Conservation (phyloP, 2,329 filamentous ascomycete species). For the Akanthomyces lecanii region DNA sequence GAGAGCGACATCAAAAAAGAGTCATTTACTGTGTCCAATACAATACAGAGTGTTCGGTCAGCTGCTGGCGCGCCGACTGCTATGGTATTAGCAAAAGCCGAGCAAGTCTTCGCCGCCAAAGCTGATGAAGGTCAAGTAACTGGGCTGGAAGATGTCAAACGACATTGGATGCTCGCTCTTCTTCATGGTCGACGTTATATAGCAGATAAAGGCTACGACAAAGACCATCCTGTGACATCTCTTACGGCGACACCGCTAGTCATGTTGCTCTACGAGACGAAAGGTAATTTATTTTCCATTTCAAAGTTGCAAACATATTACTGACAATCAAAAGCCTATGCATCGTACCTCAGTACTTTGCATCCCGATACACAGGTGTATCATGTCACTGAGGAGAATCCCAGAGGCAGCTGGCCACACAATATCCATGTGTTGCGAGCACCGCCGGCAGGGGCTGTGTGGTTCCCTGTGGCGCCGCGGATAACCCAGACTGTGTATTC, state of each 20-base stretch:
- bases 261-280: constrained; percentile 12
- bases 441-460: constrained; percentile 33
- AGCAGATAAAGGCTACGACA: not conserved
- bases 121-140: constrained; percentile 44
- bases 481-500: constrained; percentile 49
- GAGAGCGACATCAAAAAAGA: not conserved
- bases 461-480: constrained; percentile 36
- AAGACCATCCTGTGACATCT: not conserved
- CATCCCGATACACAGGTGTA: constrained; percentile 39
- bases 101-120: constrained; percentile 10
- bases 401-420: constrained; percentile 23
- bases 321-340: constrained; percentile 22
- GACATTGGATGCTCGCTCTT: constrained; percentile 58
- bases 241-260: not conserved
- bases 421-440: constrained; percentile 34
- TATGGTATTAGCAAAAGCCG: constrained; percentile 19
- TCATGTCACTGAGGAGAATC: constrained; percentile 40
- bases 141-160: constrained; percentile 51
- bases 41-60: constrained; percentile 5
- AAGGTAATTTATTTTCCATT: constrained; percentile 1
- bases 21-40: not conserved
- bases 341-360: constrained; percentile 45
- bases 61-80: constrained; percentile 19
- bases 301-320: not conserved
- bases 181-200: constrained; percentile 42